Percentiles rank a stretch among this genome's conserved stretches.
phyloP scores from a whole-genome alignment of 2,329 filamentous ascomycete genomes.

The Drechslerella coelobrocha region DNA sequence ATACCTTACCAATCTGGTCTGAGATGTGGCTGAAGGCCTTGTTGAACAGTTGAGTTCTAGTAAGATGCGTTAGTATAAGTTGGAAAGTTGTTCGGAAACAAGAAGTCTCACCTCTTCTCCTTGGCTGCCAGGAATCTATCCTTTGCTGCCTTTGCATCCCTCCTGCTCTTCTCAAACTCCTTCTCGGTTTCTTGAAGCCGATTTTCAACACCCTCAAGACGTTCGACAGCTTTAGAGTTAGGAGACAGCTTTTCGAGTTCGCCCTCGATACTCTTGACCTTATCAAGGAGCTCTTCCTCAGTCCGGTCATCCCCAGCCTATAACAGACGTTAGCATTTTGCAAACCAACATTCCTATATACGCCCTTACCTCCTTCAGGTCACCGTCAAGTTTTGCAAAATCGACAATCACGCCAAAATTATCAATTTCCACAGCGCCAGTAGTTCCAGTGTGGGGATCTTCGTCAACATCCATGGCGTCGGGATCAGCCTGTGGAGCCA shows the following conservation, averaged over 20 bases:
- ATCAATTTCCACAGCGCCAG: constrained; percentile 71
- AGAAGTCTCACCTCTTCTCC: constrained; percentile 66
- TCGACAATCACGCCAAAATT: constrained; percentile 92
- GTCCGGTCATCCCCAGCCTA: constrained; percentile 52
- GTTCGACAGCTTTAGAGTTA: constrained; percentile 94
- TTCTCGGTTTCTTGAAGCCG: constrained; percentile 83
- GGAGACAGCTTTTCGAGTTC: constrained; percentile 94
- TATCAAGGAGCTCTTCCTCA: constrained; percentile 78
- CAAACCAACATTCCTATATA: background rate
- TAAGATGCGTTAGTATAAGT: background rate
- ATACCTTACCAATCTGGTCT: constrained; percentile 90
- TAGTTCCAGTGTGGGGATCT: constrained; percentile 60
- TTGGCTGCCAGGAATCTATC: constrained; percentile 85
- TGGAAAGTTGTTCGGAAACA: background rate
- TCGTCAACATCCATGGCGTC: constrained; percentile 95
- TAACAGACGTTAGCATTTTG: constrained; percentile 22
- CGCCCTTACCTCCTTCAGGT: constrained; percentile 74
- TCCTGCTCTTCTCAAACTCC: constrained; percentile 85
- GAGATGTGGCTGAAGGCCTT: constrained; percentile 94
- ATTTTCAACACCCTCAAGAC: constrained; percentile 82
- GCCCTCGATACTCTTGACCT: constrained; percentile 73
- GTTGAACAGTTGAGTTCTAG: constrained; percentile 80
- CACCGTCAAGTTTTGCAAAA: constrained; percentile 80
- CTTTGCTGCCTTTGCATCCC: constrained; percentile 74
- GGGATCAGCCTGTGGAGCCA: constrained; percentile 73